Evolutionary conservation across 345 rosid genomes (phyloP).

Genomic region (Eucalyptus melliodora): DNA sequence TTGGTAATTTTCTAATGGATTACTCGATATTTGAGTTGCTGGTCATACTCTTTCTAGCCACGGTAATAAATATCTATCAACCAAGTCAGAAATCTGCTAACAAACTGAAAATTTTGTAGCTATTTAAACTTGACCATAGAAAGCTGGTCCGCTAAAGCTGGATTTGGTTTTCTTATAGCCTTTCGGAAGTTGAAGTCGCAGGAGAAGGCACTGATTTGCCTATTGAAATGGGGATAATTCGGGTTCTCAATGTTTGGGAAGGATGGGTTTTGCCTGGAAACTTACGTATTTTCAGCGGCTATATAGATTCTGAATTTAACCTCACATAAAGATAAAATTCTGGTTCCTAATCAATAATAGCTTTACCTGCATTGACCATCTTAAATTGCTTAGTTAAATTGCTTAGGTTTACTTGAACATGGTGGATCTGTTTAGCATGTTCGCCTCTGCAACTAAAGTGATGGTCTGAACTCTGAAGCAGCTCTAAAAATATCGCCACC

Average conservation of each 20-base stretch:
- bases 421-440: fast-evolving
- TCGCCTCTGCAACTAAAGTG: too few relatives aligned
- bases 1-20: fast-evolving
- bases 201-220: background rate
- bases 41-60: fast-evolving
- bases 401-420: too few relatives aligned
- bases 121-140: fast-evolving
- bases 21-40: too few relatives aligned
- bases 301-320: too few relatives aligned
- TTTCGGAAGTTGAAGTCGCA: background rate
- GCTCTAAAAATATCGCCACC: too few relatives aligned
- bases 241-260: fast-evolving
- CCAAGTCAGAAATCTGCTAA: too few relatives aligned
- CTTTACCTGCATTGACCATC: background rate
- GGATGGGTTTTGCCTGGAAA: background rate
- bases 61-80: too few relatives aligned
- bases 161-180: fast-evolving
- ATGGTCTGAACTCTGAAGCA: too few relatives aligned
- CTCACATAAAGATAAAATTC: too few relatives aligned
- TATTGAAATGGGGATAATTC: background rate
- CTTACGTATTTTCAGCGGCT: too few relatives aligned
- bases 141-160: background rate
- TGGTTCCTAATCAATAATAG: too few relatives aligned
- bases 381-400: too few relatives aligned
- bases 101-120: background rate